Conservation (phyloP, 2,329 filamentous ascomycete species). For the Fusarium protoensiforme region DNA sequence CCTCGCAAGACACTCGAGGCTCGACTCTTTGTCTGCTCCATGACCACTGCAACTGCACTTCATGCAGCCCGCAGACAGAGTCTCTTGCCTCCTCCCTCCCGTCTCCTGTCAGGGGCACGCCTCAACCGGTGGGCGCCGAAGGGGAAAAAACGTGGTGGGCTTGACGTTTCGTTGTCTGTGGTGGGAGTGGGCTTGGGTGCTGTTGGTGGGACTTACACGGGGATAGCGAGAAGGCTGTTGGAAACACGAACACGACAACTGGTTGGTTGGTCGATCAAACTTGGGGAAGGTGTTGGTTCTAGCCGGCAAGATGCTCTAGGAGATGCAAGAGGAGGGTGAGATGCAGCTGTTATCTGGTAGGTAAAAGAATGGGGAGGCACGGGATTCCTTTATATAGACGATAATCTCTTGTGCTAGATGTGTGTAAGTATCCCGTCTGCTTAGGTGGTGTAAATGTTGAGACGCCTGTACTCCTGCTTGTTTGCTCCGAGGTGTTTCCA, state of each 20-base stretch:
- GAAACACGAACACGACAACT: conserved; percentile 37
- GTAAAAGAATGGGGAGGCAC: neutral
- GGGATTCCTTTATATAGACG: conserved; percentile 1
- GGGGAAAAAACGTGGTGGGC: conserved; percentile 21
- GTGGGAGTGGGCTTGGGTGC: conserved; percentile 27
- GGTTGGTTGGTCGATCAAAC: conserved; percentile 4
- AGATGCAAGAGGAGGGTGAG: too few species aligned
- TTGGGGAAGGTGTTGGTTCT: conserved; percentile 7
- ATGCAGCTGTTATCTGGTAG: neutral
- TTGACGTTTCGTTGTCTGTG: conserved; percentile 24
- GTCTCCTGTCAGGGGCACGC: conserved; percentile 33
- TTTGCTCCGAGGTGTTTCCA: conserved; percentile 16
- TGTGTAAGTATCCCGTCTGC: neutral
- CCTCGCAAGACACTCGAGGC: neutral
- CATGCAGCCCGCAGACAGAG: neutral
- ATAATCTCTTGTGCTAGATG: neutral
- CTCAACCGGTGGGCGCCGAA: conserved; percentile 26
- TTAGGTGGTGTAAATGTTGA: conserved; percentile 3
- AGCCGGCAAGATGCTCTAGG: neutral
- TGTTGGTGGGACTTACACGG: conserved; percentile 37
- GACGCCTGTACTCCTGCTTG: neutral
- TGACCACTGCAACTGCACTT: neutral
- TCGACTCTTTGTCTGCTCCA: neutral
- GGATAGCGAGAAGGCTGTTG: conserved; percentile 30
- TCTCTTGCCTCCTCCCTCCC: conserved; percentile 14